Evolutionary conservation across 1,284 basidiomycete species (phyloP), one percentile per base, ranked within the genome.

Genomic region (Tilletia caries): DNA sequence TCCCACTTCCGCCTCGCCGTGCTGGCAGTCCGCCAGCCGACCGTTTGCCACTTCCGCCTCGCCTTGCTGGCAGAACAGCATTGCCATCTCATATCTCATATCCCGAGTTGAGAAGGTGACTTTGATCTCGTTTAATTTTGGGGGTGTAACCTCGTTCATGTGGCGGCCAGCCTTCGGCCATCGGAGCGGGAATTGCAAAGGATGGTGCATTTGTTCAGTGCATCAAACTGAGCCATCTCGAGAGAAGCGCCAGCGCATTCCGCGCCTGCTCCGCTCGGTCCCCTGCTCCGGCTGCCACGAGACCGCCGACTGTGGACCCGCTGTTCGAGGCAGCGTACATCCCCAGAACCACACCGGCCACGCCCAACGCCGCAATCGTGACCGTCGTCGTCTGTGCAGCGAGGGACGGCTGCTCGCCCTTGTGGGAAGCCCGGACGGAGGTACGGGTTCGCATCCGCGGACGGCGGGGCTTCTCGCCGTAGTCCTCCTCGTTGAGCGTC

Each of bases 141-240:
- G n/a, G n/a, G n/a, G n/a, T n/a, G n/a, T n/a, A n/a, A n/a, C n/a
- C n/a, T n/a, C n/a, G n/a, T n/a, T n/a, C n/a, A n/a, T n/a, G n/a
- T n/a, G n/a, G n/a, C n/a, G n/a, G n/a, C n/a, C n/a, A n/a, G n/a
- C n/a, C n/a, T n/a, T n/a, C n/a, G n/a, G n/a, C n/a, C n/a, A n/a
- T n/a, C n/a, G n/a, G n/a, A n/a, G n/a, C n/a, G n/a, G n/a, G n/a
- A n/a, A n/a, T n/a, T n/a, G n/a, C n/a, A n/a, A n/a, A n/a, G n/a
- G n/a, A n/a, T n/a, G n/a, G n/a, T n/a, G n/a, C n/a, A n/a, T 20
- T 29, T 27, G n/a, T 33, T 62, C 58, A 62, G 29, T 33, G 58
- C 58, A 62, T 62, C 58, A 62, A 23, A 29, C 58, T 62, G 32
- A 62, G 29, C 58, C 58, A 62, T 34, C 58, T 33, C 27, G 58